Evolutionary conservation across 2,329 filamentous ascomycete genomes (phyloP).

Genomic region (Arthroderma sp.): DNA sequence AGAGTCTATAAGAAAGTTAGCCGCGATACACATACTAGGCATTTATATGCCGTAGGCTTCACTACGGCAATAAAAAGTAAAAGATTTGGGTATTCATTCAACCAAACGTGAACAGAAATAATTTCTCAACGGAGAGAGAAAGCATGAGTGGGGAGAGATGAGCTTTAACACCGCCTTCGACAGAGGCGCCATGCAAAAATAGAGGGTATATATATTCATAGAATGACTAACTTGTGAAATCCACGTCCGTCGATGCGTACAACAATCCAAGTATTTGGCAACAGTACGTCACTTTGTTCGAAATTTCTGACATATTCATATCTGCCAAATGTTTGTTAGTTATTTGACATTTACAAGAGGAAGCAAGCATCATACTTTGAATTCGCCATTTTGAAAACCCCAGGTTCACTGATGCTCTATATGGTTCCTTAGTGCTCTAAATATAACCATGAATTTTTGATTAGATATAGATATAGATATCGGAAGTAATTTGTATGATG

Average conservation of each 20-base stretch:
- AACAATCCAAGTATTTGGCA: constrained; percentile 92
- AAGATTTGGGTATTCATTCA: background rate
- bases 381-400: constrained; percentile 24
- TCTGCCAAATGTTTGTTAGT: constrained; percentile 35
- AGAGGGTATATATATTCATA: background rate
- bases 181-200: constrained; percentile 10
- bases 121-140: background rate
- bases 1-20: constrained; percentile 48
- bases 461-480: too few relatives aligned
- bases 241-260: constrained; percentile 86
- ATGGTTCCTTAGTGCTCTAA: background rate
- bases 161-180: too few relatives aligned
- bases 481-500: too few relatives aligned
- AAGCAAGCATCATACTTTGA: constrained; percentile 23
- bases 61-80: background rate
- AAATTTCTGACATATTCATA: constrained; percentile 91
- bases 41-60: background rate
- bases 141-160: background rate
- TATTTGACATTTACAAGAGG: background rate
- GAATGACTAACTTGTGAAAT: constrained; percentile 64
- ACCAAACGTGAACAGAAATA: too few relatives aligned
- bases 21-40: background rate
- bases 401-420: background rate
- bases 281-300: constrained; percentile 65
- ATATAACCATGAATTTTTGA: too few relatives aligned